A percentile compares a stretch with the other conserved stretches of the same genome.
Conservation (phyloP, 805 yeast genomes). For the Hemisphaericaspora nanyangensis region DNA sequence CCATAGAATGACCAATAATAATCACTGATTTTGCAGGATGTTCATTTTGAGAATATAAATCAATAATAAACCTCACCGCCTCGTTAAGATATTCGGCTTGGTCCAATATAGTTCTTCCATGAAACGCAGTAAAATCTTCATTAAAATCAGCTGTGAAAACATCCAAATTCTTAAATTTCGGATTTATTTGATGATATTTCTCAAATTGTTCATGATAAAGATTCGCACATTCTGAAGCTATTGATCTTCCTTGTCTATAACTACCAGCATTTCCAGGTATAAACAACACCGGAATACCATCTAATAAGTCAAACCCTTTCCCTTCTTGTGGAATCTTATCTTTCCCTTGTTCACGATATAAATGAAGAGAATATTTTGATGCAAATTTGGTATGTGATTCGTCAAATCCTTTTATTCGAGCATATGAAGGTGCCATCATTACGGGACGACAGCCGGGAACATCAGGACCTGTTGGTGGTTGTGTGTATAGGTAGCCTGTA, state of each 20-base stretch:
- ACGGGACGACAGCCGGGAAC: conserved; percentile 56
- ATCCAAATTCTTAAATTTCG: conserved; percentile 54
- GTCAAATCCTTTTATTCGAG: conserved; percentile 70
- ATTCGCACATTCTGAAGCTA: conserved; percentile 79
- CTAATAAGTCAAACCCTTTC: conserved; percentile 28
- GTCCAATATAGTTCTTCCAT: conserved; percentile 87
- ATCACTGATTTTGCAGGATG: conserved; percentile 67
- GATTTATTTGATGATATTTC: conserved; percentile 22
- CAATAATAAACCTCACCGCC: conserved; percentile 73
- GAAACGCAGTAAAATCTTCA: conserved; percentile 94
- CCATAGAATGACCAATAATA: conserved; percentile 92
- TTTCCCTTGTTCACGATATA: conserved; percentile 79
- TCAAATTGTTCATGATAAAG: conserved; percentile 38
- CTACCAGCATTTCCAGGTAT: conserved; percentile 99
- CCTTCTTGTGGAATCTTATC: conserved; percentile 48
- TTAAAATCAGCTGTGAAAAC: conserved; percentile 91
- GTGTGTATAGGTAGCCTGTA: conserved; percentile 11
- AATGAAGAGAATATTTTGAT: conserved; percentile 75
- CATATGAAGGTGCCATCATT: conserved; percentile 82
- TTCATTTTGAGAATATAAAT: conserved; percentile 49
- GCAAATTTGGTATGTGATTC: conserved; percentile 65
- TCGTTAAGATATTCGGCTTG: conserved; percentile 93
- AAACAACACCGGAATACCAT: conserved; percentile 85
- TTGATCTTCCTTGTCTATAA: conserved; percentile 80
- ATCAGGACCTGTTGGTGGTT: conserved; percentile 26